These are phyloP conservation scores for Coprinopsis sp. DNA, from an alignment of 768 basidiomycete genomes.

Conservation along the genomic window DNA sequence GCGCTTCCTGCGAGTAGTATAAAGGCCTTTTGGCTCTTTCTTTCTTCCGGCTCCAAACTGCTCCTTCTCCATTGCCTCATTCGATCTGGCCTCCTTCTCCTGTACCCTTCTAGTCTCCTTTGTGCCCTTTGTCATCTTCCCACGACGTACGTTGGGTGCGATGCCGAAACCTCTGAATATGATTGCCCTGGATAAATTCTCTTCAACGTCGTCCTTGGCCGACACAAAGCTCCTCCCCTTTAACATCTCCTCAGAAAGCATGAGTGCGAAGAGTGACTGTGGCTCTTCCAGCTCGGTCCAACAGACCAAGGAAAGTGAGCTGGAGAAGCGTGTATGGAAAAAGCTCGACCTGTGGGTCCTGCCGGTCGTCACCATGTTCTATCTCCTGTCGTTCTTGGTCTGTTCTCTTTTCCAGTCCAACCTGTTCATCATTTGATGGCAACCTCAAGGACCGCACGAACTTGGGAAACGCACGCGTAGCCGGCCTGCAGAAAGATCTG, in stretches of 20 bases:
- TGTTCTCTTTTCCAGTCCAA: conserved; percentile 12
- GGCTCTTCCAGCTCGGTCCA: conserved; percentile 14
- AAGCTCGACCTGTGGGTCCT: conserved; percentile 47
- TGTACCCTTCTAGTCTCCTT: no score
- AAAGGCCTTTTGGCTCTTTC: no score
- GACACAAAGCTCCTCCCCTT: conserved; percentile 26
- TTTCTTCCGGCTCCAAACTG: no score
- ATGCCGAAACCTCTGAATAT: no score
- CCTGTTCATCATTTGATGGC: not conserved
- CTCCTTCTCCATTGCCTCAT: no score
- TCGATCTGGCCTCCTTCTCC: no score
- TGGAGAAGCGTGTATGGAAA: conserved; percentile 42
- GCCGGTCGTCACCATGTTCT: conserved; percentile 45
- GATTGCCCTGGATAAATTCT: conserved; percentile 21
- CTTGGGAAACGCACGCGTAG: conserved; percentile 56
- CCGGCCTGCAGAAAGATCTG: conserved; percentile 53
- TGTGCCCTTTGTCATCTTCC: no score
- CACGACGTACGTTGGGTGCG: no score
- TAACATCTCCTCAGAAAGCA: conserved; percentile 14
- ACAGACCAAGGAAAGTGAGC: conserved; percentile 20
- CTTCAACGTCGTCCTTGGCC: conserved; percentile 20
- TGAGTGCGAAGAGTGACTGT: conserved; percentile 13
- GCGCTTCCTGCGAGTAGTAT: no score
- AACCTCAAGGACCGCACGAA: conserved; percentile 45
- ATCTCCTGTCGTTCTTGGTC: conserved; percentile 52